Conservation (phyloP, 202 grass and related monocot genomes). For the Hordeum pubiflorum region DNA sequence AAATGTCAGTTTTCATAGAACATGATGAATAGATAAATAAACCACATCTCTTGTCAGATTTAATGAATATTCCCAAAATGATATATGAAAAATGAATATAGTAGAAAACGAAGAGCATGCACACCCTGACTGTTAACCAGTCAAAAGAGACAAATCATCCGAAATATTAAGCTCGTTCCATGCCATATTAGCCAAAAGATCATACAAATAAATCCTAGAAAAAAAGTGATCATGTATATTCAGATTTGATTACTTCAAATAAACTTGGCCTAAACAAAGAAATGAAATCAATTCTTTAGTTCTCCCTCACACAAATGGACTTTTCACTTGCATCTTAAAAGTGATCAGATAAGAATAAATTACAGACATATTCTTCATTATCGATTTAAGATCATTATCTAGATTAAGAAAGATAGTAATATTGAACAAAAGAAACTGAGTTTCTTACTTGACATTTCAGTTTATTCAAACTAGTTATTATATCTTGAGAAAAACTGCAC, state of each 20-base stretch:
- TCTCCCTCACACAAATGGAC: background rate
- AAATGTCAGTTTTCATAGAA: background rate
- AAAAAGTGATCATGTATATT: background rate
- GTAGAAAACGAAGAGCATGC: background rate
- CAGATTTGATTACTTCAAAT: background rate
- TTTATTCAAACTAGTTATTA: background rate
- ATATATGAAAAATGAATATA: background rate
- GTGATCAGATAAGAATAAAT: background rate
- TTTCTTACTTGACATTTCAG: background rate
- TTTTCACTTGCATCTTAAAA: background rate
- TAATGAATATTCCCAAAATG: background rate
- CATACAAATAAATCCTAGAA: background rate
- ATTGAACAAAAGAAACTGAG: background rate
- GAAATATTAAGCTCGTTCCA: background rate
- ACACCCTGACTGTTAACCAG: background rate
- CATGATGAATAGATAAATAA: background rate
- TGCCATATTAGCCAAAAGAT: background rate
- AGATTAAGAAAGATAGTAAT: background rate
- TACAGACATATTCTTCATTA: background rate
- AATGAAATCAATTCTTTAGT: background rate
- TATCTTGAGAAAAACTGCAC: background rate
- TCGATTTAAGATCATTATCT: background rate
- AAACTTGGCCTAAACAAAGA: background rate
- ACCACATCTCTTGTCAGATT: background rate
- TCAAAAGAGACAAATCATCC: background rate